Base-by-base conservation (phyloP, 345 rosid species). In the Bruguiera sexangula region DNA sequence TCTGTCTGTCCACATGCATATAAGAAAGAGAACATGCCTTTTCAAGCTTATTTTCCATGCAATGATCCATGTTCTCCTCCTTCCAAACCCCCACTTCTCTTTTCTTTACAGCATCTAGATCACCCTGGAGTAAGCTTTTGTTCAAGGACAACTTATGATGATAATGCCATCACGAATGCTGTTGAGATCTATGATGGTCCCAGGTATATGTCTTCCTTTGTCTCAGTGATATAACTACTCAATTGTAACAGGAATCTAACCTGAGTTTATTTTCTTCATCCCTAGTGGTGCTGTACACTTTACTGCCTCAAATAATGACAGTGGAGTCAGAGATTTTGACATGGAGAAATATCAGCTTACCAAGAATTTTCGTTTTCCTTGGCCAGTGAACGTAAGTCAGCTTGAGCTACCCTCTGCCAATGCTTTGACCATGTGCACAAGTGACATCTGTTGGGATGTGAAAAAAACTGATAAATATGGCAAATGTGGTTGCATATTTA, bases 161-260 rank as follows among this genome's bases (percentile, higher is more conserved):
- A 95, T 67, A 92, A 95, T 71, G 97, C 96, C 8, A 89, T 95
- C 75, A 92, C 96, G 52, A 95, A 92, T 75, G 96, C 97, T 8
- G 83, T 92, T 68, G 97, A 95, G 81, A 92, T 95, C 67, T 95
- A 88, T 73, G 85, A 65, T 56, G 55, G 37, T 79, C 81, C 82
- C 63, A 82, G 90, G 86, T 82, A 32, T 43, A 22, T 60, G 9
- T 30, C 37, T 34, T 9, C 43, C 55, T 73, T 39, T 39, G 7
- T 63, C 1, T 20, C 57, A 24, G 36, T 65, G 31, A 15, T 7
- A n/a, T 36, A 46, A 6, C n/a, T 10, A 39, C 46, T 39, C 46
- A 39, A 11, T 66, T 32, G 36, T 31, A 22, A 31, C 58, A 10
- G 27, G 8, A 32, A 51, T 5, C 74, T 77, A 59, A 75, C 66